Percentiles rank a stretch among this genome's conserved stretches.
Conservation (phyloP, 78 protist genomes). For the Guillardia theta region DNA sequence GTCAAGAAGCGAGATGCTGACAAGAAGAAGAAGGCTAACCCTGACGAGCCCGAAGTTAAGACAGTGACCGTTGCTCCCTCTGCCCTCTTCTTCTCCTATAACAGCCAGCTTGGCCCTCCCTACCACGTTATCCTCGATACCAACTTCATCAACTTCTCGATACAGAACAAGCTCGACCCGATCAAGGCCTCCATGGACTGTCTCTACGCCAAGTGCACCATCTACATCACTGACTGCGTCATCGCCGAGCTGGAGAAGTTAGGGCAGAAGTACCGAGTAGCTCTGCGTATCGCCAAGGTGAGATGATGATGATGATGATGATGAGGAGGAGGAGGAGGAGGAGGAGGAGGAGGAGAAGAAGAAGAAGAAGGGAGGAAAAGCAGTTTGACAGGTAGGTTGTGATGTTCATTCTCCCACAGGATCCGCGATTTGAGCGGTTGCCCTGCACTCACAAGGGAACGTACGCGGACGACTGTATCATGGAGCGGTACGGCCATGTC, state of each 20-base stretch:
- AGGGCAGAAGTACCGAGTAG: slow-evolving; percentile 77
- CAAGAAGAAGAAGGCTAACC: neutral
- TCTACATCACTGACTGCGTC: slow-evolving; percentile 63
- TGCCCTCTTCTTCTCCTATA: slow-evolving; percentile 89
- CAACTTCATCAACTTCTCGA: slow-evolving; percentile 95
- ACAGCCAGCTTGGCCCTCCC: slow-evolving; percentile 97
- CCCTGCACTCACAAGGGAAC: slow-evolving; percentile 90
- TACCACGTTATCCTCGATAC: slow-evolving; percentile 97
- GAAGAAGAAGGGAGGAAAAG: too few relatives aligned
- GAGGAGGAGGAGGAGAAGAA: too few relatives aligned
- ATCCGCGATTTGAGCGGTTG: slow-evolving; percentile 93
- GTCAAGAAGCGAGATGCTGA: neutral
- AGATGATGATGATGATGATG: too few relatives aligned
- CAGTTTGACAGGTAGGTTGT: too few relatives aligned
- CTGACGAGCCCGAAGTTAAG: neutral
- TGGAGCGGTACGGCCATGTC: slow-evolving; percentile 75
- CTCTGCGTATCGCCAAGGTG: slow-evolving; percentile 34
- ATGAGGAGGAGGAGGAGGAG: too few relatives aligned
- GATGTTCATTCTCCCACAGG: too few relatives aligned
- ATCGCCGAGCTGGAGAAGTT: slow-evolving; percentile 98
- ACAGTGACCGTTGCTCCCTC: neutral
- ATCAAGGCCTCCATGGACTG: slow-evolving; percentile 92
- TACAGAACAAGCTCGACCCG: slow-evolving; percentile 92
- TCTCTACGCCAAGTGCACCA: slow-evolving; percentile 86
- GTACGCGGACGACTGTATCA: slow-evolving; percentile 99